Evolutionary conservation across 768 basidiomycete genomes (phyloP).

Genomic region (Phylloporus sp.): DNA sequence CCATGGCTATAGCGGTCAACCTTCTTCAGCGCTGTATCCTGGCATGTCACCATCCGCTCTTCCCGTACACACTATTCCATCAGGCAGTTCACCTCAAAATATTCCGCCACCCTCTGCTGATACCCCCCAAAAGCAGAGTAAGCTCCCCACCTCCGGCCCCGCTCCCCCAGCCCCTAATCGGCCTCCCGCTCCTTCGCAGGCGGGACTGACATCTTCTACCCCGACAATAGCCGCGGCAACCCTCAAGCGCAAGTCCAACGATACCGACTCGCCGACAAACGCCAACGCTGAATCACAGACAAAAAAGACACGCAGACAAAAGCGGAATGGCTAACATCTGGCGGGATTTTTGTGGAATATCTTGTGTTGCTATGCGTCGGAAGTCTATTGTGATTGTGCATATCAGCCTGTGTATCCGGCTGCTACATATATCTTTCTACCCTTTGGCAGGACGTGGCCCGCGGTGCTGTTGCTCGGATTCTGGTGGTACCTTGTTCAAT

Average conservation of each 20-base stretch:
- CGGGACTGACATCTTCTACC: slow-evolving; percentile 42
- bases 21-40: slow-evolving; percentile 45
- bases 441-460: slow-evolving; percentile 22
- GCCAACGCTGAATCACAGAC: slow-evolving; percentile 44
- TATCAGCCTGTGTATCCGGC: slow-evolving; percentile 16
- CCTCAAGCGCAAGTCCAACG: slow-evolving; percentile 52
- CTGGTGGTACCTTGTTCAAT: slow-evolving; percentile 19
- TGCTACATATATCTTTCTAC: slow-evolving; percentile 31
- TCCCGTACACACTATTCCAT: slow-evolving; percentile 41
- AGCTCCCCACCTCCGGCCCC: slow-evolving; percentile 46
- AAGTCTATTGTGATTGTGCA: slow-evolving; percentile 29
- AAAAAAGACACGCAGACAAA: slow-evolving; percentile 54
- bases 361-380: slow-evolving; percentile 28
- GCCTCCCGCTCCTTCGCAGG: slow-evolving; percentile 38
- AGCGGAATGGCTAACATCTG: slow-evolving; percentile 46
- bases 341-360: slow-evolving; percentile 32
- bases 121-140: slow-evolving; percentile 62
- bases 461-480: slow-evolving; percentile 26
- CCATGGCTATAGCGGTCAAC: slow-evolving; percentile 23
- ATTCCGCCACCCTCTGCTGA: slow-evolving; percentile 42
- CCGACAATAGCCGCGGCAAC: slow-evolving; percentile 46
- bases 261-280: slow-evolving; percentile 50
- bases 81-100: slow-evolving; percentile 50
- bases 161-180: slow-evolving; percentile 39
- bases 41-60: slow-evolving; percentile 40